Base-by-base conservation (phyloP, 1,284 basidiomycete species). In the Hymenochaete sp. region DNA sequence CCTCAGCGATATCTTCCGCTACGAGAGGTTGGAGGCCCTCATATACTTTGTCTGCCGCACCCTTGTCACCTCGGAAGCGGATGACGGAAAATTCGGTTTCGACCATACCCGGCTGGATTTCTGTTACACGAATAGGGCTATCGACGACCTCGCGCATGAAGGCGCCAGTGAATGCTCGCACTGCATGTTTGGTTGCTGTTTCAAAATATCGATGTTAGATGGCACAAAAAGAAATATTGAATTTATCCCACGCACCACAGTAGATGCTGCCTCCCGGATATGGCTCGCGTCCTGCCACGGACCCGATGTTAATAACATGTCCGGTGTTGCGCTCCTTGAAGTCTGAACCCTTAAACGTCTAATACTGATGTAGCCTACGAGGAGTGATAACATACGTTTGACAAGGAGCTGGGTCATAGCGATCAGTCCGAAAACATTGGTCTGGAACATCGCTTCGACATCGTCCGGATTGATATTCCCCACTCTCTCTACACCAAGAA, bases 281-380 rank as follows among this genome's bases (percentile, higher is more conserved):
- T 0, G 95, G 65, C 60, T 98, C 95, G 13, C 82, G 71, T 32
- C 95, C 92, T 35, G 90, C 93, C 48, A 99, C 79, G 10, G 90
- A 93, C 4, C 96, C 93, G 48, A 99, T 71, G 65, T 96, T 95
- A 67, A 99, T 96, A 55, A 99, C 72, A 66, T 97, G 93, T 0
- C 96, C 96, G 0, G 79, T 66, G 55, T 87, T 79, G 57, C 80
- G 83, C 51, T 74, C 75, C 67, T 93, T 98, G 77, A 98, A 97
- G 53, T 91, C 91, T 83, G 56, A 28, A 25, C 45, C 29, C 19
- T 7, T 48, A 45, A 44, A 33, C 22, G 21, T 28, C 13, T 37
- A 41, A 28, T 38, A 26, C 19, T 9, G 19, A 32, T 21, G 36
- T 46, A 18, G 26, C 22, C 27, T 48, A 28, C 25, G 16, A 11